These are phyloP conservation scores for Phytopythium ostracodes DNA, from an alignment of 352 stramenopile species.

Conservation along the genomic window DNA sequence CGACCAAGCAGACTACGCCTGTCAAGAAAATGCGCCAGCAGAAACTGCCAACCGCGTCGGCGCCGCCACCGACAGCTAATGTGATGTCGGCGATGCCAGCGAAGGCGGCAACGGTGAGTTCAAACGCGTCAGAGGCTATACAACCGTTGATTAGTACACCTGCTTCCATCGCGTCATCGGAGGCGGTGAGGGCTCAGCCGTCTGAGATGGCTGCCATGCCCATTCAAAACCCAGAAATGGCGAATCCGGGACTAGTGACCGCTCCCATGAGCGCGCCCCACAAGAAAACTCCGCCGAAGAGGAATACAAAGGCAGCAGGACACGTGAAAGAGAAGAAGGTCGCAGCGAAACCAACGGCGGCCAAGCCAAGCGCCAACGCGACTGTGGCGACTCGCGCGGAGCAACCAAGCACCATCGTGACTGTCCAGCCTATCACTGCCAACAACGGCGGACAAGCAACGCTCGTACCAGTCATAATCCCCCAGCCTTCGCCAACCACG, in stretches of 20 bases:
- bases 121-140: neutral
- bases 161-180: neutral
- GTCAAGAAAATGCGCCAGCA: neutral
- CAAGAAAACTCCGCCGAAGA: neutral
- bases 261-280: neutral
- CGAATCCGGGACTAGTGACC: constrained; percentile 2
- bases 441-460: neutral
- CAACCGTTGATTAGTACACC: neutral
- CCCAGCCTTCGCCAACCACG: neutral
- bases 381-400: neutral
- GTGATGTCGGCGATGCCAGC: neutral
- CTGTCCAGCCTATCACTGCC: neutral
- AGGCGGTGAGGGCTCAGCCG: neutral
- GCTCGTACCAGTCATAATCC: neutral
- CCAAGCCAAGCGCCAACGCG: neutral
- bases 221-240: constrained; percentile 32
- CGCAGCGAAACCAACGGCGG: neutral
- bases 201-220: constrained; percentile 7
- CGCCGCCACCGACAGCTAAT: neutral
- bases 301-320: neutral
- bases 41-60: neutral
- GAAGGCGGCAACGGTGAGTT: neutral
- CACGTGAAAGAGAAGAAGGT: neutral
- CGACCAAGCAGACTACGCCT: neutral
- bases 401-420: neutral